These are phyloP conservation scores for Aureobasidium sp. DNA, from an alignment of 2,329 filamentous ascomycete genomes.

Conservation along the genomic window DNA sequence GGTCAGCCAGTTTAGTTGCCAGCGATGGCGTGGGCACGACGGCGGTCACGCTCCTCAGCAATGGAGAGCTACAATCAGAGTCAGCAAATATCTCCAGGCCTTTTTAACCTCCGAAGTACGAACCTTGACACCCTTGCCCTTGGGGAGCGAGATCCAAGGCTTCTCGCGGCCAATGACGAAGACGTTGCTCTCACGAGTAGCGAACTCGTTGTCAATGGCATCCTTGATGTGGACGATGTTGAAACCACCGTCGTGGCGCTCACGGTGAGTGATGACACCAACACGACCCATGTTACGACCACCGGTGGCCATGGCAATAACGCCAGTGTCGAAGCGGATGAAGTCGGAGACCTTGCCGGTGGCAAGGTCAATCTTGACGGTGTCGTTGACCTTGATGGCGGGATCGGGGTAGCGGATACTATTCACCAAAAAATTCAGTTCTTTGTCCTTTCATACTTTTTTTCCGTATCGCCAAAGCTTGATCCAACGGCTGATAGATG, in stretches of 20 bases:
- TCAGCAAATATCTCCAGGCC: slow-evolving; percentile 18
- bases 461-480: slow-evolving; percentile 73
- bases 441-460: slow-evolving; percentile 32
- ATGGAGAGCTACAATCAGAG: slow-evolving; percentile 68
- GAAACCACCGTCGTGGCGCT: slow-evolving; percentile 99
- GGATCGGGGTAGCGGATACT: slow-evolving; percentile 99
- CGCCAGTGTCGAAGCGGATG: slow-evolving; percentile 97
- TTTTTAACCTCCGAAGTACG: slow-evolving; percentile 22
- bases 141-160: slow-evolving; percentile 98
- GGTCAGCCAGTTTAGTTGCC: slow-evolving; percentile 23
- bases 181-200: slow-evolving; percentile 98
- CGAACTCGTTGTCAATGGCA: slow-evolving; percentile 99
- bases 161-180: slow-evolving; percentile 98
- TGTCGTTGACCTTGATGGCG: slow-evolving; percentile 99
- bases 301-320: slow-evolving; percentile 97
- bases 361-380: slow-evolving; percentile 95
- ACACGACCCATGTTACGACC: slow-evolving; percentile 99
- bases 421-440: slow-evolving; percentile 27
- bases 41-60: slow-evolving; percentile 97
- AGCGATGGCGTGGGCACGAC: slow-evolving; percentile 63
- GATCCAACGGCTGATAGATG: slow-evolving; percentile 99
- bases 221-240: slow-evolving; percentile 99
- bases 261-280: slow-evolving; percentile 99
- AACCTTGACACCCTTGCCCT: slow-evolving; percentile 99
- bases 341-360: slow-evolving; percentile 95